These are phyloP conservation scores for Penicillium sp. DNA, from an alignment of 2,329 filamentous ascomycete species.

Conservation along the genomic window DNA sequence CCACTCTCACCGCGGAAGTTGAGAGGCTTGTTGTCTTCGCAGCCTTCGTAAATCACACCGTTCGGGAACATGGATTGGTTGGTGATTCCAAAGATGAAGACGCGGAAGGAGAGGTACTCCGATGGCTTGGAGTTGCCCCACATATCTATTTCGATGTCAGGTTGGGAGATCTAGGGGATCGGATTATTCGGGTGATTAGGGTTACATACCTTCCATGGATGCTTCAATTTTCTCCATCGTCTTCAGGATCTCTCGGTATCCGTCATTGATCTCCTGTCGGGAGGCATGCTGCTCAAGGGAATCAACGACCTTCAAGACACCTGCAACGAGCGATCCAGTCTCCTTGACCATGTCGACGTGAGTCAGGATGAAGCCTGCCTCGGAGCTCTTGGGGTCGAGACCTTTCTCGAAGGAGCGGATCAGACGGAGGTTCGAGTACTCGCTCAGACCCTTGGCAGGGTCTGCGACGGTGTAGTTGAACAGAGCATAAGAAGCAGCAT, in stretches of 20 bases:
- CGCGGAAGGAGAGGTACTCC: conserved; percentile 85
- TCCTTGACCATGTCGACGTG: conserved; percentile 95
- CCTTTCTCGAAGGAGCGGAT: conserved; percentile 90
- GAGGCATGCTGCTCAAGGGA: conserved; percentile 48
- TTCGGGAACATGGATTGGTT: conserved; percentile 91
- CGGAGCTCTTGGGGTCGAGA: conserved; percentile 79
- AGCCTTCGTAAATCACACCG: conserved; percentile 84
- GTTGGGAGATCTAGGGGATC: neutral
- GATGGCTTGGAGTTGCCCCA: conserved; percentile 82
- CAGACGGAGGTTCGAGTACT: conserved; percentile 68
- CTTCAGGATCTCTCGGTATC: conserved; percentile 59
- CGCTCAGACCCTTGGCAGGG: conserved; percentile 49
- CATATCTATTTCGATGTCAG: conserved; percentile 57
- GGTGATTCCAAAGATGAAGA: conserved; percentile 96
- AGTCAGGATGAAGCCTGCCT: conserved; percentile 93
- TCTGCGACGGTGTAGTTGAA: conserved; percentile 64
- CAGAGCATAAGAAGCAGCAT: conserved; percentile 60
- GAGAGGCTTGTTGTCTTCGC: conserved; percentile 66
- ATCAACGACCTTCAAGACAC: conserved; percentile 66
- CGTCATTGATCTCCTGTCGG: conserved; percentile 61
- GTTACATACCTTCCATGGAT: conserved; percentile 67
- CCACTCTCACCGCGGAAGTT: conserved; percentile 89
- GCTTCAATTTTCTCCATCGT: conserved; percentile 69
- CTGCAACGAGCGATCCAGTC: conserved; percentile 72
- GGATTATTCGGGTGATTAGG: neutral